Conservation (phyloP, 371 early-diverging fungal species). For the Saksenaea vasiformis region DNA sequence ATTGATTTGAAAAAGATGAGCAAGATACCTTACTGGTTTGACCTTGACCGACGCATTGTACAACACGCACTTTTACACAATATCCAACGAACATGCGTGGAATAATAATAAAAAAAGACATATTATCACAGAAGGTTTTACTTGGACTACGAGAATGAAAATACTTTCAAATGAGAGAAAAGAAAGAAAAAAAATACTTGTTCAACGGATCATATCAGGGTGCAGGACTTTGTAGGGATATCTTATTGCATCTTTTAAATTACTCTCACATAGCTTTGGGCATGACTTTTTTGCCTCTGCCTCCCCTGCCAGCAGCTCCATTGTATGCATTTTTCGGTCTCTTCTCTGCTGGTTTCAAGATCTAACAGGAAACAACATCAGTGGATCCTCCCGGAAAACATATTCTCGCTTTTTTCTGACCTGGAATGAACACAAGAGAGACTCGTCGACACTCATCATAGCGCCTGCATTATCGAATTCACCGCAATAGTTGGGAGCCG, state of each 20-base stretch:
- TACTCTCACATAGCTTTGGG: conserved; percentile 17
- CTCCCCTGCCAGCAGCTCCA: conserved; percentile 15
- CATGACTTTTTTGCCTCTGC: conserved; percentile 14
- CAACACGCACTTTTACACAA: conserved; percentile 21
- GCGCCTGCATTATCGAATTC: conserved; percentile 96
- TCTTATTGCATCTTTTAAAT: conserved; percentile 3
- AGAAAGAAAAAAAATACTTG: neutral
- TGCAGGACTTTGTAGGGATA: conserved; percentile 6
- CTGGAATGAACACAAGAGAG: conserved; percentile 89
- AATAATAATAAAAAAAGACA: neutral
- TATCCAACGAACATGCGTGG: neutral
- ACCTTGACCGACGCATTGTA: conserved; percentile 51
- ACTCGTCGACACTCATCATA: conserved; percentile 93
- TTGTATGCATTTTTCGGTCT: conserved; percentile 27
- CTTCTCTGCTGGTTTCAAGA: conserved; percentile 35
- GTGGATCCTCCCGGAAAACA: too few species aligned
- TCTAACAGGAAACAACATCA: conserved; percentile 17
- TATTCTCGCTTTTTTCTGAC: too few species aligned
- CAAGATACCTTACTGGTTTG: conserved; percentile 52
- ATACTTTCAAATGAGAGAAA: neutral
- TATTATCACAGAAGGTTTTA: conserved; percentile 1
- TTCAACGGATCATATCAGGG: neutral
- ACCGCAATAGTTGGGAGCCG: conserved; percentile 98
- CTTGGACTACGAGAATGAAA: neutral
- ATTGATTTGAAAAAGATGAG: conserved; percentile 49